phyloP scores from a whole-genome alignment of 768 basidiomycete genomes.

The Boletus subparvulus region DNA sequence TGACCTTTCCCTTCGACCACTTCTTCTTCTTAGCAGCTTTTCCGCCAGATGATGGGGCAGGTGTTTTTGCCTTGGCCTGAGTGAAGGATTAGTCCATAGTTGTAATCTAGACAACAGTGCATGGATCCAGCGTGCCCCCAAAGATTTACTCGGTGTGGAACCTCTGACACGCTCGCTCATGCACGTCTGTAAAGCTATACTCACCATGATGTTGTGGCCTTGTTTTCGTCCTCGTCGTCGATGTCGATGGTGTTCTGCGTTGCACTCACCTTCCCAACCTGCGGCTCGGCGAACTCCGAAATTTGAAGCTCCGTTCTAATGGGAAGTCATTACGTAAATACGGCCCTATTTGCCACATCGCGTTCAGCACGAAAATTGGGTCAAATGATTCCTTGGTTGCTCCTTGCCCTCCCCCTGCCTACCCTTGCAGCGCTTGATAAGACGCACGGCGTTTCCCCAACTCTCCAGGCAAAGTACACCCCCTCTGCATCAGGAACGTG shows the following conservation, averaged over 20 bases:
- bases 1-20: conserved; percentile 99
- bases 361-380: background rate
- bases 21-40: conserved; percentile 99
- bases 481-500: conserved; percentile 55
- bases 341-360: background rate
- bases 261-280: background rate
- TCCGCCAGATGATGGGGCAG: conserved; percentile 65
- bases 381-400: conserved; percentile 51
- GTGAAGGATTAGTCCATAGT: conserved; percentile 11
- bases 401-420: conserved; percentile 40
- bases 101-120: conserved; percentile 18
- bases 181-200: conserved; percentile 1
- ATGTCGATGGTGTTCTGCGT: conserved; percentile 19
- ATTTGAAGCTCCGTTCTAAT: conserved; percentile 24
- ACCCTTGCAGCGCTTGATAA: conserved; percentile 46
- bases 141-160: background rate
- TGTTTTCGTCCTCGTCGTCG: conserved; percentile 17
- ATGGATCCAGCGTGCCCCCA: conserved; percentile 25
- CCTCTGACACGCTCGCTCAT: background rate
- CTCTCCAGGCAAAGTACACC: conserved; percentile 54
- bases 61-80: conserved; percentile 79
- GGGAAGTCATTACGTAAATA: conserved; percentile 19
- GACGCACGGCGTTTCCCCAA: conserved; percentile 58
- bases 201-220: conserved; percentile 33
- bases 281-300: conserved; percentile 21